Base-by-base conservation (phyloP, 345 rosid species). In the Erysimum cheiranthoides region DNA sequence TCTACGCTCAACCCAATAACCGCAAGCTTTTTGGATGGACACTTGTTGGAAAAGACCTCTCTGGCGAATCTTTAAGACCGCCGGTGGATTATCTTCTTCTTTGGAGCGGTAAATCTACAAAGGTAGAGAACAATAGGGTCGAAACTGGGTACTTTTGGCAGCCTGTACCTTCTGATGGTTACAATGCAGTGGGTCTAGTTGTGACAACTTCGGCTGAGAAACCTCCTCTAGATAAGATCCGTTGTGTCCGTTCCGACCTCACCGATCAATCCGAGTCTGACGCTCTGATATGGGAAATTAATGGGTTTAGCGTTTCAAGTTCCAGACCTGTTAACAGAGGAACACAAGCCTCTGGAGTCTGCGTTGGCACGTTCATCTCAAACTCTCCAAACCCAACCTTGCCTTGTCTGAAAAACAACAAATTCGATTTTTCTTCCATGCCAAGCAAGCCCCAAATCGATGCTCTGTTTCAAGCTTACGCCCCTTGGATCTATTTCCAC, bases 11-110 rank as follows among this genome's bases (percentile, higher is more conserved):
- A 47, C 86, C 97, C 2, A 91, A 91, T 85, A 85, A 83, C 49
- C 79, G 58, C 6, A 67, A 42, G 31, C 87, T 87, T 52, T 80
- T 63, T 18, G 92, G 90, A 8, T 86, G 88, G 92, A 82, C 83
- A 67, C 89, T 94, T 32, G 90, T 72, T 0, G 97, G 79, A 3
- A 86, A 84, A 81, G 91, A 86, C 27, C 66, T 70, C 2, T 50
- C 79, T 0, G 70, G 39, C 2, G 63, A 70, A 52, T 34, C 79
- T 50, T 64, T 94, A 31, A 75, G 61, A 42, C 61, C 73, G 53
- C 98, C 98, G 3, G 42, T 80, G 2, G 98, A 91, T 77, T 94
- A 88, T 80, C 81, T 80, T 76, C 93, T 94, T 67, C 88, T 90
- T 54, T 91, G 92, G 92, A 90, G 88, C 71, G 91, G 93, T 1